Base-by-base conservation (phyloP, 108 stramenopile genomes). In the Mediolabrus comicus region DNA sequence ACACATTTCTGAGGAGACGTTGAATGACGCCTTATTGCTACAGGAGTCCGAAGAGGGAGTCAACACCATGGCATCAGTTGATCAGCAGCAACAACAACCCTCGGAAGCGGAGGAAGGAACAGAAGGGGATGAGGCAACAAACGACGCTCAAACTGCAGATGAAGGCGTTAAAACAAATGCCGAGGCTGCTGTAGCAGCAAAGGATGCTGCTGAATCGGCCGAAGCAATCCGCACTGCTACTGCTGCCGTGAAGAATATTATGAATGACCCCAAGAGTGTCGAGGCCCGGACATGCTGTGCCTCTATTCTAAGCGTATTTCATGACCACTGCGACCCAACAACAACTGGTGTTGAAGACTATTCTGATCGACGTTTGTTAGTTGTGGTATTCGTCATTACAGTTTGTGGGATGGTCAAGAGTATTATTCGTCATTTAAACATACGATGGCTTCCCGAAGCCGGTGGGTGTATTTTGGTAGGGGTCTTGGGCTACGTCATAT, bases 381-480 rank as follows among this genome's bases (percentile, higher is more conserved):
- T 95, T 36, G 74, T 88, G 51, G 90, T 95, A 6, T 86, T 84
- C 34, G 89, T 95, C 8, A 85, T 95, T 72, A 91, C 89, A 11
- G 72, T 88, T 11, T 95, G 93, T 64, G 90, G 93, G 1, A 85
- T 95, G 77, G 80, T 95, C 11, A 95, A 95, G 69, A 89, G 88
- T 31, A 55, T 95, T 29, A 95, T 95, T 68, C 89, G 93, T 7
- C 84, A 90, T 65, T 89, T 92, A 65, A 77, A 87, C 38, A 82
- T 95, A n/a, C 67, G 86, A 28, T 92, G 90, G 89, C 83, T 96
- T 12, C 95, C 95, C 11, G 92, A 93, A 53, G 95, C 95, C 12
- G 95, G 90, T 5, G 95, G 90, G 0, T 96, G 92, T 67, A 93
- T 96, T 51, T 63, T 92, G 13, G 92, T 93, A 17, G 89, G 90